Evolutionary conservation across 163 green algal species (phyloP), one percentile per base, ranked within the genome.

Genomic region (Scenedesmus sp.): DNA sequence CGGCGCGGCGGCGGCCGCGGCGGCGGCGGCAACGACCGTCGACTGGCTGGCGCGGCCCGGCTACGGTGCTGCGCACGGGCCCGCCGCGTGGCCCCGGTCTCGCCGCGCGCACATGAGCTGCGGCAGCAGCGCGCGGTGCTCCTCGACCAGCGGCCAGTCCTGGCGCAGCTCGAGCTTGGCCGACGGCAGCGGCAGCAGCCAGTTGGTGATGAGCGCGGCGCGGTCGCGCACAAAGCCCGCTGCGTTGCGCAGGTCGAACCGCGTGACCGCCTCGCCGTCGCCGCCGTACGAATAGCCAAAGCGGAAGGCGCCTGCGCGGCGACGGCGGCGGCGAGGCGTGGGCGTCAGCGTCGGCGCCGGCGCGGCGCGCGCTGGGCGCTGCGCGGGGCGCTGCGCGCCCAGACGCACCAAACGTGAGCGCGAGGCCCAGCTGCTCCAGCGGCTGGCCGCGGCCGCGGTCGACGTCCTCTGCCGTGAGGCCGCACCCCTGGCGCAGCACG

Each of bases 361-460:
- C 39, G 39, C 39, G 7, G 39, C 39, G 6, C n/a, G n/a, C n/a
- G n/a, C n/a, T n/a, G n/a, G 39, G 20, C 28, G 28, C 29, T 26
- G 13, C 13, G 31, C 4, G 53, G 6, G 14, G 28, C 20, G 31
- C 15, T 69, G 60, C 28, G 48, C 18, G 9, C 24, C 5, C 60
- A 48, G 29, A 69, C 67, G 42, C 28, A 81, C 73, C 73, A 33
- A 81, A 74, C 11, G 80, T 89, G 5, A 95, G 51, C 4, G 80
- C 86, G 31, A 96, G 20, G 13, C 92, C 92, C 34, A 82, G 77
- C 54, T 94, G 85, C 81, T 97, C 88, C 64, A 97, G 72, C 0
- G 70, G 73, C 44, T 83, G 74, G 5, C 44, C 57, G 18, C 57
- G 48, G 45, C 73, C 62, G 20, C 18, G 28, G 4, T 73, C 73